Evolutionary conservation across 164 flowering plant species (phyloP).

Genomic region (Vitis cinerea): DNA sequence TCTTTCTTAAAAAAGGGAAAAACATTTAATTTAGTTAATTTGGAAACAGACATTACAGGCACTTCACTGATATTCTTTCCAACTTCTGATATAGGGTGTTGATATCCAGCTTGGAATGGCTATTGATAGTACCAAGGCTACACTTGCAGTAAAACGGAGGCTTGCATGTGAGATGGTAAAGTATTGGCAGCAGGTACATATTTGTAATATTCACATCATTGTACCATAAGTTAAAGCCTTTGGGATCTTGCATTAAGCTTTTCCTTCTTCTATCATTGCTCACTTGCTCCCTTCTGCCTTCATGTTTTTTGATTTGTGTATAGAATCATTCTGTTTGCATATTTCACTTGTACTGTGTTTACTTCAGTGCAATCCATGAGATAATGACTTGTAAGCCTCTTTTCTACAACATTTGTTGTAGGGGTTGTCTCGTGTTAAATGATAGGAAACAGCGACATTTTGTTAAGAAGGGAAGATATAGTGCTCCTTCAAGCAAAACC

Average conservation of each 20-base stretch:
- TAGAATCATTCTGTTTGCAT: neutral
- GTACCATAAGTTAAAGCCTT: neutral
- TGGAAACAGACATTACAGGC: neutral
- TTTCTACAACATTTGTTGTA: too few relatives aligned
- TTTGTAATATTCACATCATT: neutral
- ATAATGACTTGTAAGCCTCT: too few relatives aligned
- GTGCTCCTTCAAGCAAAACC: too few relatives aligned
- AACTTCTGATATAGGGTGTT: neutral
- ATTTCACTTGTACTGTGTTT: too few relatives aligned
- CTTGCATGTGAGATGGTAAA: constrained; percentile 12
- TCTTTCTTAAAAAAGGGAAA: neutral
- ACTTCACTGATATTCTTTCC: neutral
- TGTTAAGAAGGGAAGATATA: too few relatives aligned
- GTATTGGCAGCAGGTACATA: constrained; percentile 9
- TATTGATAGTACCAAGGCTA: constrained; percentile 2
- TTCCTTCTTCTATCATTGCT: neutral
- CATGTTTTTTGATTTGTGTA: neutral
- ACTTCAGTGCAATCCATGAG: too few relatives aligned
- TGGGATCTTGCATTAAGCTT: neutral
- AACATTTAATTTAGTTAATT: neutral
- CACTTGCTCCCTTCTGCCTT: neutral
- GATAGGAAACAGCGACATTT: too few relatives aligned
- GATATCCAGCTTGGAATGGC: constrained; percentile 11
- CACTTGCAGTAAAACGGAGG: constrained; percentile 10
- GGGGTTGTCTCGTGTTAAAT: too few relatives aligned